Conservation (phyloP, 2,329 filamentous ascomycete species). For the Aspergillus sp. region DNA sequence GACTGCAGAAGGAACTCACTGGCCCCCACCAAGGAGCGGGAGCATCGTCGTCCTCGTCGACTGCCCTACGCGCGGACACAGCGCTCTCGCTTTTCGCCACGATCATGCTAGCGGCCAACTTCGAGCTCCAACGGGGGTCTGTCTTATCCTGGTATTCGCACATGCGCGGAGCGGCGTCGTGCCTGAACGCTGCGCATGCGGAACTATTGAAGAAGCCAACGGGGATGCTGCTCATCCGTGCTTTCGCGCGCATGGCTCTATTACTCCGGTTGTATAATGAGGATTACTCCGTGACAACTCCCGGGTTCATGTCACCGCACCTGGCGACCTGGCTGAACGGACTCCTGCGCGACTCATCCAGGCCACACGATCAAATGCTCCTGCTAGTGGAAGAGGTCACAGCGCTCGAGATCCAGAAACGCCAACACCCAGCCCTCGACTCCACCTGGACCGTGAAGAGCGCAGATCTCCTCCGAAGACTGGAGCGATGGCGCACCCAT, state of each 20-base stretch:
- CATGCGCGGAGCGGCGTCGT: conserved; percentile 7
- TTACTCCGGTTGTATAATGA: conserved; percentile 9
- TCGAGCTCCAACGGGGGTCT: conserved; percentile 8
- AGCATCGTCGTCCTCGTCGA: not conserved
- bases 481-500: conserved; percentile 3
- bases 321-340: conserved; percentile 4
- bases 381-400: conserved; percentile 8
- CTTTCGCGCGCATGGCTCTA: conserved; percentile 11
- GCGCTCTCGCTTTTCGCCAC: conserved; percentile 7
- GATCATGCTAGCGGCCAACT: conserved; percentile 9
- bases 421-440: conserved; percentile 5
- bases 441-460: conserved; percentile 2
- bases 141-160: conserved; percentile 8
- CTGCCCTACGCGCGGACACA: not conserved
- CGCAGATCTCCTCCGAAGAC: conserved; percentile 1
- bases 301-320: conserved; percentile 4
- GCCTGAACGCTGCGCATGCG: conserved; percentile 4
- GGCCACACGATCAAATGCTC: conserved; percentile 4
- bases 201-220: conserved; percentile 2
- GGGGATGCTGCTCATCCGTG: conserved; percentile 7
- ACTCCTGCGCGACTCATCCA: conserved; percentile 3
- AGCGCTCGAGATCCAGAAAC: conserved; percentile 7
- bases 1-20: conserved; percentile 2
- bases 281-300: conserved; percentile 7
- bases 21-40: not conserved